Percentiles rank a stretch among this genome's conserved stretches.
Evolutionary conservation across 2,329 filamentous ascomycete genomes (phyloP).

Genomic region (Aspergillus candidus): DNA sequence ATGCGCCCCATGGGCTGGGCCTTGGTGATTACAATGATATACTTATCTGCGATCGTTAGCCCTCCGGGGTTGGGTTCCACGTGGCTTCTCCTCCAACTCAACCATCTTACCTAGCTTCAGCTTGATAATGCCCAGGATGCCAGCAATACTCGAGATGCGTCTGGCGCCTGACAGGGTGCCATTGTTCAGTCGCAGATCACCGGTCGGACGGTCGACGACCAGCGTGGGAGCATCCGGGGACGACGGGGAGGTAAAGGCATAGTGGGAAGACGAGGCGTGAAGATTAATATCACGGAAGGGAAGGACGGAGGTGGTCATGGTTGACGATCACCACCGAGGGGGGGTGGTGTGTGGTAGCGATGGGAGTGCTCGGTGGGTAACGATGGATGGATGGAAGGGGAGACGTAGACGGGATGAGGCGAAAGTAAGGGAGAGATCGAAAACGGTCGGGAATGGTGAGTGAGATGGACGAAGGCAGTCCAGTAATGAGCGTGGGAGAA

Average conservation of each 20-base stretch:
- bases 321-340: conserved; percentile 1
- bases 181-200: conserved; percentile 80
- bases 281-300: conserved; percentile 97
- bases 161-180: conserved; percentile 68
- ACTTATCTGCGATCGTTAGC: conserved; percentile 62
- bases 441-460: too few species aligned
- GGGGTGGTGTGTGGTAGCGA: too few species aligned
- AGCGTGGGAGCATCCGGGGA: conserved; percentile 82
- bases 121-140: conserved; percentile 90
- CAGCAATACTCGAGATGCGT: conserved; percentile 87
- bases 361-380: conserved; percentile 1
- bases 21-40: conserved; percentile 94
- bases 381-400: conserved; percentile 5
- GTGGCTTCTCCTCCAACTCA: background rate
- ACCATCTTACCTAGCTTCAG: conserved; percentile 68
- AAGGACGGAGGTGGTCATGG: conserved; percentile 39
- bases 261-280: conserved; percentile 83
- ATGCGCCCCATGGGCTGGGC: conserved; percentile 83
- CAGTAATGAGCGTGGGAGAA: too few species aligned
- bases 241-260: conserved; percentile 94
- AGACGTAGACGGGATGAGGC: background rate
- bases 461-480: too few species aligned
- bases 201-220: conserved; percentile 84
- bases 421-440: too few species aligned
- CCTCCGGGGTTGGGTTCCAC: background rate